phyloP scores from a whole-genome alignment of 768 basidiomycete species.

The Mrakia frigida region DNA sequence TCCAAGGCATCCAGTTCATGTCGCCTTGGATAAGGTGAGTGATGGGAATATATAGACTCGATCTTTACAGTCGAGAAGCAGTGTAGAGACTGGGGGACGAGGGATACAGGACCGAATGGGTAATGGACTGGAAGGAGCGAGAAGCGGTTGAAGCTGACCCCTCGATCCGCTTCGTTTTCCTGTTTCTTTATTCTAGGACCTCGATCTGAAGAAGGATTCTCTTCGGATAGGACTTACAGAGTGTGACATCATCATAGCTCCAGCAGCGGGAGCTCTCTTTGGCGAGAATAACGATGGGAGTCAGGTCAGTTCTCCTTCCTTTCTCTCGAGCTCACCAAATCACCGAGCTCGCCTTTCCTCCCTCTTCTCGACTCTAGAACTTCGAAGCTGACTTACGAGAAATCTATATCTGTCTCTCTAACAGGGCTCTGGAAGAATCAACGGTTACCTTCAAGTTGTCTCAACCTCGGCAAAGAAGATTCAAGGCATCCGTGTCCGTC shows the following conservation, averaged over 20 bases:
- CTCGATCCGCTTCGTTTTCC: neutral
- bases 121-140: neutral
- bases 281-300: neutral
- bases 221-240: neutral
- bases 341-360: neutral
- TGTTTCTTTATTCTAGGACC: neutral
- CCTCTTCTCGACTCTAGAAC: neutral
- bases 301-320: neutral
- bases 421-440: neutral
- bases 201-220: slow-evolving; percentile 3
- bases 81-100: neutral
- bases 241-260: slow-evolving; percentile 3
- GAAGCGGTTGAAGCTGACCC: neutral
- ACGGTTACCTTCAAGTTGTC: neutral
- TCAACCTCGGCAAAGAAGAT: neutral
- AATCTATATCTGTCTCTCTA: too few species aligned
- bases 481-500: neutral
- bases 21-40: neutral
- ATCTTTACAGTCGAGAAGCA: neutral
- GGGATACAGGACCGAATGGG: neutral
- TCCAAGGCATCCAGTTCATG: neutral
- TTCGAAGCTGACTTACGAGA: too few species aligned
- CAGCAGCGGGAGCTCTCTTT: neutral
- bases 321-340: neutral
- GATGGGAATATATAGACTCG: neutral